Percentiles rank a stretch among this genome's conserved stretches.
phyloP scores from a whole-genome alignment of 176 grass and related monocot genomes.

The Oryza glumipatula region DNA sequence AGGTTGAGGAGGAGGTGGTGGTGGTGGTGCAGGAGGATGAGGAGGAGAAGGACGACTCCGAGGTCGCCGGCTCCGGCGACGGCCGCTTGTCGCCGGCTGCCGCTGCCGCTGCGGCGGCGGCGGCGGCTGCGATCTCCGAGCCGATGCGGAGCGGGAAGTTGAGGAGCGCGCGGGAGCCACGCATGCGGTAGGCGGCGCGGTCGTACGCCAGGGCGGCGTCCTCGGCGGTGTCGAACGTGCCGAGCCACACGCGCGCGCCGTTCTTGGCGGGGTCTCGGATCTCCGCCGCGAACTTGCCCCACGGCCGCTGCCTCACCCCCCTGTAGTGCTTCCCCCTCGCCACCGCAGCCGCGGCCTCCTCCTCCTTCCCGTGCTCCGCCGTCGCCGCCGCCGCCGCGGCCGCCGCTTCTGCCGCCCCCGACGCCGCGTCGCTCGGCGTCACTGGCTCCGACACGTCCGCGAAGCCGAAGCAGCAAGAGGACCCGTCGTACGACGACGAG shows the following conservation, averaged over 20 bases:
- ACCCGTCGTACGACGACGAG: constrained; percentile 2
- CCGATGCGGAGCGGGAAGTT: constrained; percentile 93
- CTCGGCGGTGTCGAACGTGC: constrained; percentile 91
- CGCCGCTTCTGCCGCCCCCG: background rate
- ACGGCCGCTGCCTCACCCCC: constrained; percentile 89
- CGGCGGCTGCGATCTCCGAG: constrained; percentile 45
- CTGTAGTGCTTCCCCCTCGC: constrained; percentile 71
- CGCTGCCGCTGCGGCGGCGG: background rate
- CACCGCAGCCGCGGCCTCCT: constrained; percentile 16
- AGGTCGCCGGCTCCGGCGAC: constrained; percentile 47
- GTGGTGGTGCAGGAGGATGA: background rate
- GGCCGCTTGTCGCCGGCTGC: constrained; percentile 52
- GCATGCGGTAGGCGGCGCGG: constrained; percentile 90
- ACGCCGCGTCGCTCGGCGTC: background rate
- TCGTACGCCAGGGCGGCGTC: constrained; percentile 91
- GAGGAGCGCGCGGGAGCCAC: constrained; percentile 95
- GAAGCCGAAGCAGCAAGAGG: background rate
- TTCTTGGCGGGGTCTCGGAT: constrained; percentile 96
- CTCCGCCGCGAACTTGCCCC: constrained; percentile 98
- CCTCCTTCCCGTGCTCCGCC: background rate
- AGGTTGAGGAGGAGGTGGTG: background rate
- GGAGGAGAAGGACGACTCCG: constrained; percentile 37
- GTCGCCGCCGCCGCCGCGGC: background rate
- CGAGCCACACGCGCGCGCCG: constrained; percentile 94
- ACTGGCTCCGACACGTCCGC: background rate